Percentiles rank a stretch among this genome's conserved stretches.
These are phyloP conservation scores for Discostella stelligeroides DNA, from an alignment of 108 stramenopile species.

Conservation along the genomic window DNA sequence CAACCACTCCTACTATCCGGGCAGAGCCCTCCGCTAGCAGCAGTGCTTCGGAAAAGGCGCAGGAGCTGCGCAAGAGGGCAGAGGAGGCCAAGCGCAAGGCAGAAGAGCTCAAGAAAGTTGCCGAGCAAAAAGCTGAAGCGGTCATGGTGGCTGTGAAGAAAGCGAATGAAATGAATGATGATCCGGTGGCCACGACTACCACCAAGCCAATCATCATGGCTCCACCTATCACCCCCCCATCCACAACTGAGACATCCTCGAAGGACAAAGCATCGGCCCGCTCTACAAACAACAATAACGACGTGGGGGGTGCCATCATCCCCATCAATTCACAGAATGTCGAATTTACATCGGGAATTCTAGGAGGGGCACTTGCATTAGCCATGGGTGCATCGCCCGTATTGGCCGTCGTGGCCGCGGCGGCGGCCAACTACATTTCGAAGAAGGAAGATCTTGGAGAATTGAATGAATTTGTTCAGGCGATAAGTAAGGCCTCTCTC, in stretches of 20 bases:
- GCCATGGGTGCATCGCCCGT: slow-evolving; percentile 32
- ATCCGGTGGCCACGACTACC: background rate
- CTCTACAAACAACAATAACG: background rate
- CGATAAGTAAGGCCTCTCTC: slow-evolving; percentile 42
- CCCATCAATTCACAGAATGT: slow-evolving; percentile 51
- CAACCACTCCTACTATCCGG: slow-evolving; percentile 12
- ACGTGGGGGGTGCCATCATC: slow-evolving; percentile 37
- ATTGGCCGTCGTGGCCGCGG: slow-evolving; percentile 41
- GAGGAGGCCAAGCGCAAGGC: slow-evolving; percentile 50
- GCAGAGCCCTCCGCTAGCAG: background rate
- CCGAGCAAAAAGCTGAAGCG: slow-evolving; percentile 39
- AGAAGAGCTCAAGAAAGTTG: slow-evolving; percentile 39
- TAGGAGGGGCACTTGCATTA: slow-evolving; percentile 41
- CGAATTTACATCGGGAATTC: slow-evolving; percentile 50
- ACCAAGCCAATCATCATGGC: slow-evolving; percentile 5
- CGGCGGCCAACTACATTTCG: slow-evolving; percentile 52
- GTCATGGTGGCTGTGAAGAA: slow-evolving; percentile 47
- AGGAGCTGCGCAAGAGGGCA: slow-evolving; percentile 29
- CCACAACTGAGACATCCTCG: background rate
- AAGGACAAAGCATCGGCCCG: slow-evolving; percentile 15
- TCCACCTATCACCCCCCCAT: slow-evolving; percentile 6
- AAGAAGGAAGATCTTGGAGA: slow-evolving; percentile 52
- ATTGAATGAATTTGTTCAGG: slow-evolving; percentile 47
- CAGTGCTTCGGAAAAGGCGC: slow-evolving; percentile 47
- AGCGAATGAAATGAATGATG: slow-evolving; percentile 16